Conservation (phyloP, 306 rosid species). For the Malus asiatica region DNA sequence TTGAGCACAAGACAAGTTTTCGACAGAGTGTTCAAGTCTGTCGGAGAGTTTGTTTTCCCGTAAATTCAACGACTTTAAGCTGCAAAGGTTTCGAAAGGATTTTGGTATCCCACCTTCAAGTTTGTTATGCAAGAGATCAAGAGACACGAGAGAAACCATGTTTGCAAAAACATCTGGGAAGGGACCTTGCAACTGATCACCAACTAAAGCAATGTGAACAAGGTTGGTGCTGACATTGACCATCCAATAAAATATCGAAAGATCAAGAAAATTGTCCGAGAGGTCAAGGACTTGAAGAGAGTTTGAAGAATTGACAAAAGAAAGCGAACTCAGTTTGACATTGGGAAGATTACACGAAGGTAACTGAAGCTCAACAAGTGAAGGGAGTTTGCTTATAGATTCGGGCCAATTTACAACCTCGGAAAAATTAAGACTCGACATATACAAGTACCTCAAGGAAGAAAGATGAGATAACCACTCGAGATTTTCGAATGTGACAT, state of each 20-base stretch:
- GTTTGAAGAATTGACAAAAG: neutral
- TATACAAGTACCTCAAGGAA: slow-evolving; percentile 12
- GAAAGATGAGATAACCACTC: slow-evolving; percentile 19
- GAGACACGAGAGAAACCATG: slow-evolving; percentile 5
- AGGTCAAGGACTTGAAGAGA: slow-evolving; percentile 10
- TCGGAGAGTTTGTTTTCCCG: slow-evolving; percentile 12
- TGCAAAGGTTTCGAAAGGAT: slow-evolving; percentile 6
- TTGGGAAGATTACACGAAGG: slow-evolving; percentile 4
- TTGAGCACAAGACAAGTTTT: slow-evolving; percentile 7
- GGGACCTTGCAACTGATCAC: neutral
- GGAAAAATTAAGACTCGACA: slow-evolving; percentile 1
- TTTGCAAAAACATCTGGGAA: slow-evolving; percentile 16
- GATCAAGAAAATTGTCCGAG: neutral
- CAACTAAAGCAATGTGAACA: neutral
- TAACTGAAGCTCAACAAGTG: slow-evolving; percentile 6
- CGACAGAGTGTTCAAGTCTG: slow-evolving; percentile 10
- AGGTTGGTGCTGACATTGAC: slow-evolving; percentile 6
- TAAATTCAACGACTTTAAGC: neutral
- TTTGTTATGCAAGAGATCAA: slow-evolving; percentile 18
- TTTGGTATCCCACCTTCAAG: slow-evolving; percentile 13
- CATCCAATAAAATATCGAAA: slow-evolving; percentile 8
- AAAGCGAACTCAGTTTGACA: neutral
- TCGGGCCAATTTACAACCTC: slow-evolving; percentile 1
- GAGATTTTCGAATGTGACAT: neutral
- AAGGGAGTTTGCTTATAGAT: slow-evolving; percentile 1